Conservation (phyloP, 1,139 yeast species). For the Sugiyamaella novakii region DNA sequence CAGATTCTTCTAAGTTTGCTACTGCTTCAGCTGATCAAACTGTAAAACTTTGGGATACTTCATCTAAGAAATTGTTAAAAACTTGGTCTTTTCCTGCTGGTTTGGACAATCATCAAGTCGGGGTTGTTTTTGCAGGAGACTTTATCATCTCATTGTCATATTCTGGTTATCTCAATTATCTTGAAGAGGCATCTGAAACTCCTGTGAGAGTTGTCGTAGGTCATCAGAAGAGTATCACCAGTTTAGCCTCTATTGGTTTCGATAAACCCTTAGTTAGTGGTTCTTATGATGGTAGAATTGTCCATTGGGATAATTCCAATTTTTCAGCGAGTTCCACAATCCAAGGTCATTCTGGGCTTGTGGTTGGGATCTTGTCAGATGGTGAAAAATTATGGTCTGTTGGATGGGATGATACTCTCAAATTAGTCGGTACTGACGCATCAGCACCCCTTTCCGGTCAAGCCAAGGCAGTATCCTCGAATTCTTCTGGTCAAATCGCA, state of each 20-base stretch:
- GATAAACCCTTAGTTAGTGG: constrained; percentile 53
- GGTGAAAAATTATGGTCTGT: constrained; percentile 50
- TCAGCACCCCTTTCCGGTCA: constrained; percentile 47
- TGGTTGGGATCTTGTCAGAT: constrained; percentile 42
- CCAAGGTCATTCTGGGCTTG: constrained; percentile 33
- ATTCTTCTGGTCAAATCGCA: constrained; percentile 36
- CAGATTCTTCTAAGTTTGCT: constrained; percentile 57
- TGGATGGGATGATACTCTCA: constrained; percentile 90
- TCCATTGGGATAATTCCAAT: constrained; percentile 52
- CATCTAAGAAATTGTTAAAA: constrained; percentile 32
- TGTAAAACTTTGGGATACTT: constrained; percentile 64
- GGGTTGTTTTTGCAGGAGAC: constrained; percentile 66
- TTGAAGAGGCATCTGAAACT: constrained; percentile 42
- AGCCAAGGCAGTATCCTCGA: constrained; percentile 58
- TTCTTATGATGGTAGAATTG: constrained; percentile 80
- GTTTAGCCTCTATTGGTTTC: constrained; percentile 44
- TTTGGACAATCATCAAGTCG: constrained; percentile 73
- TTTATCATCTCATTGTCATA: constrained; percentile 66
- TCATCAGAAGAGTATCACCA: constrained; percentile 80
- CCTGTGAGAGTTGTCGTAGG: constrained; percentile 61
- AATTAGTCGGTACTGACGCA: constrained; percentile 45
- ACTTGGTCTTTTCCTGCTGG: constrained; percentile 38
- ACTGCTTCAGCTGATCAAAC: constrained; percentile 86
- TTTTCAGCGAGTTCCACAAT: constrained; percentile 10
- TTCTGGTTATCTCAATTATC: constrained; percentile 70